Evolutionary conservation across 2,329 filamentous ascomycete species (phyloP).

Genomic region (Aschersonia sp.): DNA sequence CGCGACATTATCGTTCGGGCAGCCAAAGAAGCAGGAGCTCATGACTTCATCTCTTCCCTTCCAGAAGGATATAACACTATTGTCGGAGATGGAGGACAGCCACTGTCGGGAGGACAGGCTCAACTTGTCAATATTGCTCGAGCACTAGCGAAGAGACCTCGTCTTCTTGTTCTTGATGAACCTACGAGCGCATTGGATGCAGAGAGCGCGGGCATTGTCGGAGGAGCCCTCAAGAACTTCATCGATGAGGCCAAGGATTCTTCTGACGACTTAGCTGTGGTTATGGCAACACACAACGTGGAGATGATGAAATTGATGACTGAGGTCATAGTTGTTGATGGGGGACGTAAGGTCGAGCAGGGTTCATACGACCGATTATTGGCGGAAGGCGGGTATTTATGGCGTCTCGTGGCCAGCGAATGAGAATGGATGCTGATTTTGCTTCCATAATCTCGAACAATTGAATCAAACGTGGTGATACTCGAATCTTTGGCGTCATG

Average conservation of each 20-base stretch:
- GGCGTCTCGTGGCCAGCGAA: slow-evolving; percentile 24
- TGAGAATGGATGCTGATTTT: background rate
- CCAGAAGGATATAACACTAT: slow-evolving; percentile 45
- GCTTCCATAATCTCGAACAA: too few species aligned
- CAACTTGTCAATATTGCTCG: slow-evolving; percentile 72
- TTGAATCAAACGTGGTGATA: too few species aligned
- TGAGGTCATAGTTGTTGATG: slow-evolving; percentile 57
- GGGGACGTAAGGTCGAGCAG: slow-evolving; percentile 48
- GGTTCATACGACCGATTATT: slow-evolving; percentile 52
- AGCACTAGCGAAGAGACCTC: slow-evolving; percentile 56
- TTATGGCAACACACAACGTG: slow-evolving; percentile 67
- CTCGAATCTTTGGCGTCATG: too few species aligned
- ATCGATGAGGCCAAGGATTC: slow-evolving; percentile 26
- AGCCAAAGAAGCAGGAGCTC: slow-evolving; percentile 48
- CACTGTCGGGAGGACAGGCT: slow-evolving; percentile 66
- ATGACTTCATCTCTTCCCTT: slow-evolving; percentile 63
- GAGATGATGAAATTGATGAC: slow-evolving; percentile 82
- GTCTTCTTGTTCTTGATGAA: slow-evolving; percentile 71
- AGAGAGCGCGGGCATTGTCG: slow-evolving; percentile 48
- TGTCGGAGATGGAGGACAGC: slow-evolving; percentile 62
- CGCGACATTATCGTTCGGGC: slow-evolving; percentile 30
- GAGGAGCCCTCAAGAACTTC: slow-evolving; percentile 37
- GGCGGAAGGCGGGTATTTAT: slow-evolving; percentile 26
- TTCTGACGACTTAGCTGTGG: slow-evolving; percentile 42
- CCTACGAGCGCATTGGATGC: slow-evolving; percentile 70